phyloP scores from a whole-genome alignment of 2,329 filamentous ascomycete genomes.

The Raffaelea albimanens region DNA sequence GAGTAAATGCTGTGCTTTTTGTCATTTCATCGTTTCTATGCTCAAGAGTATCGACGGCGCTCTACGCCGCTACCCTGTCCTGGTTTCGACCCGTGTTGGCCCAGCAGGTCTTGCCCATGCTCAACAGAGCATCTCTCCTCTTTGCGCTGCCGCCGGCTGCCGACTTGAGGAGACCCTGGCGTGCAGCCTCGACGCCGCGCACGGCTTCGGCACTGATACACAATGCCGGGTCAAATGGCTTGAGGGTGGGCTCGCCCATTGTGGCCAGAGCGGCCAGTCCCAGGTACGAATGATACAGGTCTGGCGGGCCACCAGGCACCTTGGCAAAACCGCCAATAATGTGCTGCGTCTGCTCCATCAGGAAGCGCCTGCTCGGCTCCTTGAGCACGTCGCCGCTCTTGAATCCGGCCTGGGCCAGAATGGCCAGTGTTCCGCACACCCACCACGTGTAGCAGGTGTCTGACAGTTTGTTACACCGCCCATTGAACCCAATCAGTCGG shows the following conservation, averaged over 20 bases:
- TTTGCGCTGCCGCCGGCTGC: not conserved
- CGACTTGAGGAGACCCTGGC: slow-evolving; percentile 24
- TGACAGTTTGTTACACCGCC: slow-evolving; percentile 79
- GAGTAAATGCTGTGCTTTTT: not conserved
- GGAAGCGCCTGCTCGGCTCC: slow-evolving; percentile 59
- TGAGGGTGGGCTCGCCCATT: slow-evolving; percentile 60
- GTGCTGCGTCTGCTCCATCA: slow-evolving; percentile 82
- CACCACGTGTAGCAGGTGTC: slow-evolving; percentile 98
- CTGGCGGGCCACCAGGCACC: slow-evolving; percentile 55
- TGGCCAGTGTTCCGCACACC: slow-evolving; percentile 58
- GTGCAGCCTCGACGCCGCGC: slow-evolving; percentile 37
- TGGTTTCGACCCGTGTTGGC: too few relatives aligned
- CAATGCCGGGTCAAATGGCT: slow-evolving; percentile 62
- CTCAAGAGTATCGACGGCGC: not conserved
- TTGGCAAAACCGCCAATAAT: slow-evolving; percentile 77
- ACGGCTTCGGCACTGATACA: slow-evolving; percentile 60
- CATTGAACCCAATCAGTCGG: slow-evolving; percentile 65
- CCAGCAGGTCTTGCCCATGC: slow-evolving; percentile 5
- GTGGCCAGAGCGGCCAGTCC: slow-evolving; percentile 72
- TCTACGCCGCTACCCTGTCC: too few relatives aligned
- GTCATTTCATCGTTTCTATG: not conserved
- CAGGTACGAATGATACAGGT: slow-evolving; percentile 83
- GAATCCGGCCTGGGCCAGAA: slow-evolving; percentile 42
- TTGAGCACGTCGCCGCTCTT: slow-evolving; percentile 44
- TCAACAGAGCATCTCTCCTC: slow-evolving; percentile 1